Base-by-base conservation (phyloP, 495 filamentous ascomycete genomes). In the Tuber borchii region DNA sequence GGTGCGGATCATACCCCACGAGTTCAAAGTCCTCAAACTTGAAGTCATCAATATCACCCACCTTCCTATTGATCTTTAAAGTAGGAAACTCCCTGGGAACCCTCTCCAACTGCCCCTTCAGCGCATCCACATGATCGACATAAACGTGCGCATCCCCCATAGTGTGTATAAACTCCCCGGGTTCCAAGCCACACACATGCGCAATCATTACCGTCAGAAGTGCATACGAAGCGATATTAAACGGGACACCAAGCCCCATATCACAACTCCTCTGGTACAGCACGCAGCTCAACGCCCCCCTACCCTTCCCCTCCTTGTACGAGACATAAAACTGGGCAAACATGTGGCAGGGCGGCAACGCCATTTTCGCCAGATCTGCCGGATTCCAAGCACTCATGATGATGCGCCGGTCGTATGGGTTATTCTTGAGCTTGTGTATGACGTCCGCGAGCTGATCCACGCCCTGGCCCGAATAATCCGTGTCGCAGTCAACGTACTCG, bases 61-160 rank as follows among this genome's bases (percentile, higher is more conserved):
- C 87, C 70, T 91, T 88, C 76, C 89, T 86, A 76, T 86, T 85
- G 43, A 97, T 92, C 73, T 89, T 87, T 78, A 99, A 79, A 76
- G 87, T 90, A 1, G 95, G 95, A 82, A 97, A 97, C 17, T 88
- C 87, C n/a, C 87, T 88, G 61, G 95, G 95, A 82, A 92, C 90
- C 31, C 95, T 86, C 83, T 87, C 87, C 42, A 97, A 83, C 87
- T 98, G 95, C 75, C 88, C 87, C 80, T 90, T 87, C 75, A 99
- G 84, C 44, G 95, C 93, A 74, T 95, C 93, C 16, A 97, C 89
- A 84, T 98, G 95, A 84, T 99, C 95, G 14, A 92, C 83, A 85
- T 98, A 98, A 1, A 98, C 90, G 86, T 97, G 95, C 14, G 95
- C 91, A 85, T 99, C 95, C 22, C 96, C 96, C 94, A 98, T 97